Evolutionary conservation across 2,329 filamentous ascomycete species (phyloP).

Genomic region (Chaetomium olivaceum): DNA sequence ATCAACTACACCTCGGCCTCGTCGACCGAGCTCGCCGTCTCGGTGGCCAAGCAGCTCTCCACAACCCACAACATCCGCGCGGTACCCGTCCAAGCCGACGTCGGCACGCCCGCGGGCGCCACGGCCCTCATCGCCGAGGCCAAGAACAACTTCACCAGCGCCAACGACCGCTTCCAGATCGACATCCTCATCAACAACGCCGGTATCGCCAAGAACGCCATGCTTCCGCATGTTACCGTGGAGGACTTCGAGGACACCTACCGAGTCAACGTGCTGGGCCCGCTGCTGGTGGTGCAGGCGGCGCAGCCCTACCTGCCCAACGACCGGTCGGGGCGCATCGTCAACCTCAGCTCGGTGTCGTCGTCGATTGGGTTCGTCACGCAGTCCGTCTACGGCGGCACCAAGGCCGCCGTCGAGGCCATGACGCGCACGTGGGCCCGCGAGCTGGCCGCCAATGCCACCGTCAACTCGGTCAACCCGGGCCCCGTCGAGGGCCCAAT

Average conservation of each 20-base stretch:
- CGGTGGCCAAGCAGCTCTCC: constrained; percentile 63
- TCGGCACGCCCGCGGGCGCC: constrained; percentile 62
- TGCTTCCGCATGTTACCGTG: constrained; percentile 60
- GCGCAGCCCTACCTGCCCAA: constrained; percentile 66
- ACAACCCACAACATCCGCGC: constrained; percentile 60
- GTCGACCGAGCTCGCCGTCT: constrained; percentile 48
- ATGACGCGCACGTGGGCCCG: constrained; percentile 61
- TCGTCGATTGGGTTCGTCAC: constrained; percentile 55
- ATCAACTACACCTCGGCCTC: constrained; percentile 65
- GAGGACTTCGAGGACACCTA: constrained; percentile 72
- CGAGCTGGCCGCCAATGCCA: constrained; percentile 54
- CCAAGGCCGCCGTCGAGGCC: constrained; percentile 59
- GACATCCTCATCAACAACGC: constrained; percentile 91
- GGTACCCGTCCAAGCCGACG: constrained; percentile 68
- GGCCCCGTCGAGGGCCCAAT: constrained; percentile 56
- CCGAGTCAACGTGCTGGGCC: constrained; percentile 78
- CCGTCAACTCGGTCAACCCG: constrained; percentile 60
- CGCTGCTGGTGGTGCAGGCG: constrained; percentile 75
- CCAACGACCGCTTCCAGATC: constrained; percentile 59
- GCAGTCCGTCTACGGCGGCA: constrained; percentile 59
- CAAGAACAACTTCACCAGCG: constrained; percentile 57
- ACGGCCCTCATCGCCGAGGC: constrained; percentile 59
- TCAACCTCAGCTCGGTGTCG: constrained; percentile 58
- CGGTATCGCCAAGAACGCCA: constrained; percentile 67
- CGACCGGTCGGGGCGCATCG: constrained; percentile 62